Evolutionary conservation across 257 asterid species (phyloP), one percentile per base, ranked within the genome.

Genomic region (Gentiana dahurica): DNA sequence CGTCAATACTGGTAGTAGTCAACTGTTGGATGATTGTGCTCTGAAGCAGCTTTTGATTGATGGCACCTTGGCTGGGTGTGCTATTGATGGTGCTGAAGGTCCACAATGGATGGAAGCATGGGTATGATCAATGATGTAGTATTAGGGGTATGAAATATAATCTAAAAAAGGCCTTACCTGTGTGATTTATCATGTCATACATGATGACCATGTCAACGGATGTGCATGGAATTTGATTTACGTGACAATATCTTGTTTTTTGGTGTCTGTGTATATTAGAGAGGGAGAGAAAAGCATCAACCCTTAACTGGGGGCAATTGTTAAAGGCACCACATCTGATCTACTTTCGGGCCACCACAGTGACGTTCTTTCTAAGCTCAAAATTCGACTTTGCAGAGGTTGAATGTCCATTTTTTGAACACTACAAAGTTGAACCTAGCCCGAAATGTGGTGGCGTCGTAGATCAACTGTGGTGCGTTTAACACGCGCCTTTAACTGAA

Each of bases 61-160:
- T 64, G 99, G 96, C 61, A 82, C 87, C 15, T 81, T 93, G 52
- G 97, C 97, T 39, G 99, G 97, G 51, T 88, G 97, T 72, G 99
- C 99, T 63, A 77, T 93, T 63, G 99, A 93, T 76, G 99, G 99
- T 63, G 97, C 97, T 68, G 99, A 93, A 79, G 99, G 99, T 71
- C 99, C 99, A 53, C 99, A 93, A 70, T 93, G 99, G 99, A 93
- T 93, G 99, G 99, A 93, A 82, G 99, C 99, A 73, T 93, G 99
- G 99, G 99, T 92, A 92, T 83, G 95, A 41, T 41, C 46, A 41
- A 41, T 41, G 46, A 77, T 84, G 81, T 82, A 80, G 76, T 69
- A 56, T 77, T 82, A 69, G 6, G 94, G 86, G 83, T 88, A 78
- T 84, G 82, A 67, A 79, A 58, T 71, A 63, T 56, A 54, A 59